Evolutionary conservation across 345 rosid species (phyloP), one percentile per base, ranked within the genome.

Genomic region (Salix udensis): DNA sequence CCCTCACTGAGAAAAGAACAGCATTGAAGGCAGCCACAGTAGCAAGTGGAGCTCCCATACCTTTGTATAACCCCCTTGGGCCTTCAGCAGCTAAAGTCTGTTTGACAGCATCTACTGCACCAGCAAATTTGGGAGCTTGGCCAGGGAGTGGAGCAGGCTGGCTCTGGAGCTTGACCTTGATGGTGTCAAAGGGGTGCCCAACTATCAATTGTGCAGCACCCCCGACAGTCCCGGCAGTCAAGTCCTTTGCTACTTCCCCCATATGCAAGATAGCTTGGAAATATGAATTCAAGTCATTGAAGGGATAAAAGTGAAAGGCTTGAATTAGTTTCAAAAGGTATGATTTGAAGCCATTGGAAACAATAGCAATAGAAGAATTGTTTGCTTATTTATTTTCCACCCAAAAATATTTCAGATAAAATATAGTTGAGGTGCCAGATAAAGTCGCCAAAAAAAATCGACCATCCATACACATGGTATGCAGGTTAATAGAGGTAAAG

Each of bases 11-110:
- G 84, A 96, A 96, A 73, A 96, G 88, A 71, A 91, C 91, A 24
- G 99, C 99, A 76, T 96, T 96, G 86, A 96, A 88, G 79, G 94
- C 99, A 6, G 99, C 98, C 78, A 96, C 98, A 55, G 99, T 94
- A 67, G 97, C 99, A 30, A 96, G 89, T 2, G 99, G 99, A 78
- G 98, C 99, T 30, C 99, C 99, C 99, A 96, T 96, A 39, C 99
- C 98, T 79, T 96, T 96, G 84, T 89, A 96, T 81, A 96, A 83
- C 77, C 98, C 99, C 77, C 94, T 83, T 18, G 93, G 90, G 24
- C 99, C 98, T 90, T 96, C 99, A 8, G 96, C 89, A 70, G 94
- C 90, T 76, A 96, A 2, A 37, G 99, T 96, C 82, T 92, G 88
- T 81, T 72, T 89, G 73, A 94, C 97, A 23, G 97, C 97, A 85